Conservation (phyloP, 495 filamentous ascomycete species). For the Niebla homalea region DNA sequence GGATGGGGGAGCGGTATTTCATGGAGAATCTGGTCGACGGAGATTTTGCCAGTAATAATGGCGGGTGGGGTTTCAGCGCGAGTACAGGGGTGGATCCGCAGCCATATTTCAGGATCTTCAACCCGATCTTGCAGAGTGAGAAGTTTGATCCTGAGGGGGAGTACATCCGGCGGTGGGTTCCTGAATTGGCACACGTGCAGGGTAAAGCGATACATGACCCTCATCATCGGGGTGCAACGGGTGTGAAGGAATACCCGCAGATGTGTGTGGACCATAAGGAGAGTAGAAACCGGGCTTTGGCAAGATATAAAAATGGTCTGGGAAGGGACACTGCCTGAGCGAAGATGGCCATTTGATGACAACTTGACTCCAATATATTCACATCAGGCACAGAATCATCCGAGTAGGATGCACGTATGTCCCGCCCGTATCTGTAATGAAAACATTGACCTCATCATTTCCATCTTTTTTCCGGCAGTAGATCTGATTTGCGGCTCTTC, state of each 20-base stretch:
- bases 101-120: conserved; percentile 87
- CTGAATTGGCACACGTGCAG: conserved; percentile 44
- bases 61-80: conserved; percentile 79
- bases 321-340: conserved; percentile 34
- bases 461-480: conserved; percentile 79
- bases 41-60: conserved; percentile 86
- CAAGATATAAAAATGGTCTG: conserved; percentile 58
- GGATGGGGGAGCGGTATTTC: conserved; percentile 77
- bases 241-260: conserved; percentile 53
- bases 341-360: background rate
- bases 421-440: conserved; percentile 94
- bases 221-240: conserved; percentile 49
- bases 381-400: background rate
- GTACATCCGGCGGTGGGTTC: conserved; percentile 48
- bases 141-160: conserved; percentile 51
- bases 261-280: conserved; percentile 62
- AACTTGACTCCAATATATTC: background rate
- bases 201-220: conserved; percentile 68
- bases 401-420: conserved; percentile 35
- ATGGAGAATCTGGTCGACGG: conserved; percentile 84
- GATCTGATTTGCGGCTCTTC: conserved; percentile 15
- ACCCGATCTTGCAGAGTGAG: conserved; percentile 74
- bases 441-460: conserved; percentile 53
- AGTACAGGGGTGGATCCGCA: conserved; percentile 81
- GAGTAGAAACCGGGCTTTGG: conserved; percentile 50